Conservation (phyloP, 768 basidiomycete genomes). For the Saitozyma podzolica region DNA sequence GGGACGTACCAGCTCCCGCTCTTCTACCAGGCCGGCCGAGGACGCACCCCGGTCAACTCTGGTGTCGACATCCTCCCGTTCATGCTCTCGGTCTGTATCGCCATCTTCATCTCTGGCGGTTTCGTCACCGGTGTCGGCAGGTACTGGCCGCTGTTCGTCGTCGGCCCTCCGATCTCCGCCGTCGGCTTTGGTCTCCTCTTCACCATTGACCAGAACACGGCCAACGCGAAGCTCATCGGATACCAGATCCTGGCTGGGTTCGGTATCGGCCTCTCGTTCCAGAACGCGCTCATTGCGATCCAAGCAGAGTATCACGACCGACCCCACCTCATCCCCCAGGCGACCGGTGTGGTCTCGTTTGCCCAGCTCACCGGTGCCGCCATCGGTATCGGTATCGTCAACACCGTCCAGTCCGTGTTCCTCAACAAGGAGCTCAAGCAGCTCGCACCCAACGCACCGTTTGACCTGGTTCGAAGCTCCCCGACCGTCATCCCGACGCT, state of each 20-base stretch:
- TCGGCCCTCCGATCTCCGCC: conserved; percentile 46
- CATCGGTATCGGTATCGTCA: conserved; percentile 46
- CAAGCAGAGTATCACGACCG: conserved; percentile 27
- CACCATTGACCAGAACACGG: conserved; percentile 48
- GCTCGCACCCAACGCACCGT: conserved; percentile 33
- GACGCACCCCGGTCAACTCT: conserved; percentile 53
- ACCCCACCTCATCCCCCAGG: conserved; percentile 37
- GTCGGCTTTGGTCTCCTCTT: conserved; percentile 54
- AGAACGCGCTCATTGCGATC: conserved; percentile 41
- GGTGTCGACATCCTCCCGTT: conserved; percentile 55
- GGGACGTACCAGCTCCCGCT: conserved; percentile 52
- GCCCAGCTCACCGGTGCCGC: conserved; percentile 45
- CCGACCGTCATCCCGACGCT: conserved; percentile 29
- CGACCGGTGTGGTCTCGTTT: conserved; percentile 45
- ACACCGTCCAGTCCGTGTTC: conserved; percentile 41
- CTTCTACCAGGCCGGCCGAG: conserved; percentile 47
- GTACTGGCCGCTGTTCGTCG: conserved; percentile 52
- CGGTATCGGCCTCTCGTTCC: conserved; percentile 52
- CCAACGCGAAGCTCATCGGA: conserved; percentile 50
- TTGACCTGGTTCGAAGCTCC: conserved; percentile 35
- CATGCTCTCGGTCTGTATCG: conserved; percentile 47
- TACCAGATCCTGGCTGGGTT: conserved; percentile 55
- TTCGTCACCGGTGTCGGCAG: conserved; percentile 45
- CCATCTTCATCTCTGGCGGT: conserved; percentile 48
- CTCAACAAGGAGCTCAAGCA: conserved; percentile 30